Evolutionary conservation across 495 filamentous ascomycete genomes (phyloP).

Genomic region (Lentithecium fluviatile): DNA sequence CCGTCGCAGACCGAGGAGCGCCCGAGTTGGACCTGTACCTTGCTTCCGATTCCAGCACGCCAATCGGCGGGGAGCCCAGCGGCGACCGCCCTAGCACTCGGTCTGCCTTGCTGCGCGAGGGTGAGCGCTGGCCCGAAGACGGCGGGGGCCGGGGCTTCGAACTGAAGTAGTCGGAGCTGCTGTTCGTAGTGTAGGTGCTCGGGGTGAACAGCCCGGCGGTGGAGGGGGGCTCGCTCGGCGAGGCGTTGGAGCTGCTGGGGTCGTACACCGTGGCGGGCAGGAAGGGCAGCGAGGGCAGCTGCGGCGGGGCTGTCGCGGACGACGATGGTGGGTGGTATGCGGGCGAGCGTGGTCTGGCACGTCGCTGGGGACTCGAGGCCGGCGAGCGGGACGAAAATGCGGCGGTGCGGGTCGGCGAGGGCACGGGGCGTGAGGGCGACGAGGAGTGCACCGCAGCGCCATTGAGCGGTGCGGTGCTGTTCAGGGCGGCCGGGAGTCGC

Average conservation of each 20-base stretch:
- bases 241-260: conserved; percentile 36
- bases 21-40: conserved; percentile 22
- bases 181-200: conserved; percentile 24
- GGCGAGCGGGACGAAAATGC: conserved; percentile 35
- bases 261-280: conserved; percentile 39
- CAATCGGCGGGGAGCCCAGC: conserved; percentile 32
- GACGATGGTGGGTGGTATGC: conserved; percentile 29
- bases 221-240: conserved; percentile 24
- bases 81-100: conserved; percentile 24
- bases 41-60: conserved; percentile 32
- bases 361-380: conserved; percentile 35
- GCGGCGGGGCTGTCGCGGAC: conserved; percentile 37
- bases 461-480: conserved; percentile 38
- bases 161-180: conserved; percentile 32
- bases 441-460: conserved; percentile 30
- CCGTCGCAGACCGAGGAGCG: conserved; percentile 15
- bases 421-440: conserved; percentile 29
- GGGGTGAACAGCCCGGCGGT: conserved; percentile 27
- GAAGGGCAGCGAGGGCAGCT: conserved; percentile 36
- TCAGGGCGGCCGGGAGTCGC: conserved; percentile 54
- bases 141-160: conserved; percentile 11
- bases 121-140: conserved; percentile 14
- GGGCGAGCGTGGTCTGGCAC: conserved; percentile 32
- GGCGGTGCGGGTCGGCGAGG: conserved; percentile 22
- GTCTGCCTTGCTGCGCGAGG: conserved; percentile 27